Base-by-base conservation (phyloP, 257 asterid genomes). In the Solanum paucissectum region DNA sequence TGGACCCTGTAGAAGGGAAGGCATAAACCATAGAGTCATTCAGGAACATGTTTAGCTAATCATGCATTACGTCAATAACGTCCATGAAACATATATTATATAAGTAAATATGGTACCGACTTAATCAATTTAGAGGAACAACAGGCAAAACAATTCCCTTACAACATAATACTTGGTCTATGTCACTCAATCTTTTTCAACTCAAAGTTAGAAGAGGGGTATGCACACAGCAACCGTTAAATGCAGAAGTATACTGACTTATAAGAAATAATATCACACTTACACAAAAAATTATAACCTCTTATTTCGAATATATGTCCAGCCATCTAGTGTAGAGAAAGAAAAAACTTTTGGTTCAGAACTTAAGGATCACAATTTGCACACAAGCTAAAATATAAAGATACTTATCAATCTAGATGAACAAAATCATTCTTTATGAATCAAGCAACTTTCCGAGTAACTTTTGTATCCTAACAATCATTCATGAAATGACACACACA, bases 1-100 rank as follows among this genome's bases (percentile, higher is more conserved):
- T 23, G 98, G 98, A 86, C 97, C 98, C 98, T 97, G 92, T 86
- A 87, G 87, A 66, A 74, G 75, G 81, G 58, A 76, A 83, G 89
- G 84, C n/a, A 88, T 77, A 74, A 89, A 64, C 23, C 77, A 52
- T 58, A 37, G 52, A 18, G 49, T 60, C 32, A 79, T 16, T 38
- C 16, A 77, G 87, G 81, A 23, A 86, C 34, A 32, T 25, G 13
- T 46, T 44, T 27, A 79, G 60, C n/a, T 16, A 23, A 79, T 9
- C 85, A 79, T 27, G 40, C 40, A 16, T 44, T 46, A 44, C 16
- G 23, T 5, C 5, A 79, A 79, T 7, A 79, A 44, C 9, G 13
- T 1, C 40, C 64, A 44, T 44, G 85, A 44, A 44, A 42, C 33
- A 79, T 36, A 29, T 44, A 12, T 55, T 79, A 16, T 21, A 16